These are phyloP conservation scores for Thalassiosira pacifica DNA, from an alignment of 352 stramenopile genomes.

Conservation along the genomic window DNA sequence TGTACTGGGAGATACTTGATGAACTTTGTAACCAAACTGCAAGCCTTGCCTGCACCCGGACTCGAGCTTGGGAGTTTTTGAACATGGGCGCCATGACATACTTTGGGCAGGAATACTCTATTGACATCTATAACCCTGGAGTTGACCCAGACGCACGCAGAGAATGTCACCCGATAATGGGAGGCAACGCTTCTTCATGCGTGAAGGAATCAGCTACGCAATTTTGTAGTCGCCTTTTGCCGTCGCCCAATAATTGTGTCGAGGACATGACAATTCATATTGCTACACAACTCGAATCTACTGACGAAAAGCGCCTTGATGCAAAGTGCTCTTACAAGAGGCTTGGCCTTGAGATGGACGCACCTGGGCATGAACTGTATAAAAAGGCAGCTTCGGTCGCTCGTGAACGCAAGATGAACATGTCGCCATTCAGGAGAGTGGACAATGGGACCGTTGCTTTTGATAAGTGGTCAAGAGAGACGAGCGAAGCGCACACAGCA, in stretches of 20 bases:
- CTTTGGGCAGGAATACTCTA: constrained; percentile 53
- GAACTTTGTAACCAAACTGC: constrained; percentile 60
- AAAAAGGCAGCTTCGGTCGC: constrained; percentile 49
- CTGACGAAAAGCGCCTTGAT: constrained; percentile 58
- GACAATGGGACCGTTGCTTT: constrained; percentile 62
- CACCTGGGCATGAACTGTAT: constrained; percentile 57
- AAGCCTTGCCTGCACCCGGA: constrained; percentile 49
- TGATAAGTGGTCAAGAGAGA: constrained; percentile 62
- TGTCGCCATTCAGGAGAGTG: constrained; percentile 62
- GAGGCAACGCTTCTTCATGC: constrained; percentile 44
- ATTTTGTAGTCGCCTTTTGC: constrained; percentile 53
- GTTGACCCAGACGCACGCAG: constrained; percentile 53
- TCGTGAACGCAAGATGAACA: constrained; percentile 54
- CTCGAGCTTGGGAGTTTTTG: constrained; percentile 62
- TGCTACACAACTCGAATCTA: constrained; percentile 45
- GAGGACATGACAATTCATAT: constrained; percentile 63
- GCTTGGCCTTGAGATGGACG: constrained; percentile 66
- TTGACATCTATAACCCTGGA: constrained; percentile 67
- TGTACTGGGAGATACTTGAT: constrained; percentile 67
- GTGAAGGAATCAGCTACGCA: constrained; percentile 47
- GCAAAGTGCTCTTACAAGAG: constrained; percentile 69
- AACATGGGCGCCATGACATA: constrained; percentile 68
- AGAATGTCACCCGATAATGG: constrained; percentile 32
- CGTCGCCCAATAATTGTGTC: constrained; percentile 50
- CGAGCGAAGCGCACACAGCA: constrained; percentile 40